These are phyloP conservation scores for Moesziomyces sp. DNA, from an alignment of 1,284 basidiomycete species.

Conservation along the genomic window DNA sequence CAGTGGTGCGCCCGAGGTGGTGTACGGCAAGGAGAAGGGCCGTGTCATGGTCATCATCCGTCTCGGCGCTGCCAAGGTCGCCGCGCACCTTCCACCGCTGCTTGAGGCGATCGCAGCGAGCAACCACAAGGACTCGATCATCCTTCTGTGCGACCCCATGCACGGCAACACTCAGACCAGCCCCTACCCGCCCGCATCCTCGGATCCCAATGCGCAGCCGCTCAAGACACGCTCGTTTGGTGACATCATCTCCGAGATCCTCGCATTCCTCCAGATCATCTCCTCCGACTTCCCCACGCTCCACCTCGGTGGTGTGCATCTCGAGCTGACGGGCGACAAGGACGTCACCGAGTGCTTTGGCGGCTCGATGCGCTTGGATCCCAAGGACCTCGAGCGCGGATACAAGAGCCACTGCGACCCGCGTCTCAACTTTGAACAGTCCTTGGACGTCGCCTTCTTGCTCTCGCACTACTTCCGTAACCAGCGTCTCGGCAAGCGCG, in stretches of 20 bases:
- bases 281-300: conserved; percentile 70
- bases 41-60: conserved; percentile 90
- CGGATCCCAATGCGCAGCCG: conserved; percentile 49
- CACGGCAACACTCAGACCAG: conserved; percentile 77
- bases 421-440: conserved; percentile 73
- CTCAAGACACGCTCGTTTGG: conserved; percentile 82
- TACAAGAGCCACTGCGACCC: conserved; percentile 69
- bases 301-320: conserved; percentile 89
- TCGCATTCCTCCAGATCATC: conserved; percentile 79
- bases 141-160: conserved; percentile 98
- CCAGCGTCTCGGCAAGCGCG: conserved; percentile 45
- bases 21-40: conserved; percentile 74
- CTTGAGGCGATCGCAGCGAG: conserved; percentile 85
- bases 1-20: conserved; percentile 14
- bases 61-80: conserved; percentile 83
- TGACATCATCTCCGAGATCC: conserved; percentile 89
- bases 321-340: conserved; percentile 95
- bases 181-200: conserved; percentile 50
- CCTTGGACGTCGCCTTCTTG: conserved; percentile 68
- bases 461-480: conserved; percentile 59
- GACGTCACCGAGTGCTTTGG: conserved; percentile 79
- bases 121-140: conserved; percentile 78
- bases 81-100: conserved; percentile 79
- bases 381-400: conserved; percentile 71
- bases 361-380: conserved; percentile 73